Percentiles rank a stretch among this genome's conserved stretches.
phyloP scores from a whole-genome alignment of 805 yeast genomes.

The Yarrowia divulgata region DNA sequence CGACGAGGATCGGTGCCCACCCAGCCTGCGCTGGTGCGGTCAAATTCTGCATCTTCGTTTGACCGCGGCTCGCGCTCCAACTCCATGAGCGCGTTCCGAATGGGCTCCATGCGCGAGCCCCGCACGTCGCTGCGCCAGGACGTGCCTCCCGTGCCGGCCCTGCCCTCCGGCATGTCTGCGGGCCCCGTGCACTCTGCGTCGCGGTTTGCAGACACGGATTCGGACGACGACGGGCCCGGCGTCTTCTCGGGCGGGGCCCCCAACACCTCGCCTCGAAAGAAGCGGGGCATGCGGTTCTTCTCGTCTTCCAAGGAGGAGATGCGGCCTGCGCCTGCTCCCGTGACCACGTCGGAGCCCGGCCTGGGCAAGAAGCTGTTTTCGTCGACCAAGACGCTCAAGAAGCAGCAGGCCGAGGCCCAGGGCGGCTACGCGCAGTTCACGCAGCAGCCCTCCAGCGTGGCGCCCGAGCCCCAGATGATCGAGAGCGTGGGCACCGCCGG shows the following conservation, averaged over 20 bases:
- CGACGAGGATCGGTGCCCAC: conserved; percentile 24
- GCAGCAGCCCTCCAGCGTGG: neutral
- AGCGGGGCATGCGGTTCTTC: conserved; percentile 36
- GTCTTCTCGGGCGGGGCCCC: neutral
- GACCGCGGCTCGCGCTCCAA: conserved; percentile 31
- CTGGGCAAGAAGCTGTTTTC: conserved; percentile 25
- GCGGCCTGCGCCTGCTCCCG: conserved; percentile 16
- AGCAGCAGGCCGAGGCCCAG: conserved; percentile 34
- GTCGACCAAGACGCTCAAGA: conserved; percentile 35
- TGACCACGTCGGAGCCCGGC: neutral
- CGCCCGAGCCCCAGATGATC: neutral
- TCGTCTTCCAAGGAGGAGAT: conserved; percentile 27
- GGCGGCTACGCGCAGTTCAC: conserved; percentile 32
- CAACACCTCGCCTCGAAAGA: conserved; percentile 24
- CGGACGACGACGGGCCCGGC: conserved; percentile 16
- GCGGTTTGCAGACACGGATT: conserved; percentile 32
- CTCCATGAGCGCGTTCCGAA: conserved; percentile 35
- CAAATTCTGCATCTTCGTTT: conserved; percentile 39
- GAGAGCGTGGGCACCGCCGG: conserved; percentile 1
- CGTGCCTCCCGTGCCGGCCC: conserved; percentile 31
- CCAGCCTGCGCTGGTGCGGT: conserved; percentile 29
- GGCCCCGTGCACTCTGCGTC: conserved; percentile 10
- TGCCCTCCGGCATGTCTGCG: conserved; percentile 11
- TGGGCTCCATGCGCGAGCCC: conserved; percentile 39
- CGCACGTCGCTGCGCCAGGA: conserved; percentile 34